phyloP scores from a whole-genome alignment of 208 protist species.

The Leishmania gerbilli region DNA sequence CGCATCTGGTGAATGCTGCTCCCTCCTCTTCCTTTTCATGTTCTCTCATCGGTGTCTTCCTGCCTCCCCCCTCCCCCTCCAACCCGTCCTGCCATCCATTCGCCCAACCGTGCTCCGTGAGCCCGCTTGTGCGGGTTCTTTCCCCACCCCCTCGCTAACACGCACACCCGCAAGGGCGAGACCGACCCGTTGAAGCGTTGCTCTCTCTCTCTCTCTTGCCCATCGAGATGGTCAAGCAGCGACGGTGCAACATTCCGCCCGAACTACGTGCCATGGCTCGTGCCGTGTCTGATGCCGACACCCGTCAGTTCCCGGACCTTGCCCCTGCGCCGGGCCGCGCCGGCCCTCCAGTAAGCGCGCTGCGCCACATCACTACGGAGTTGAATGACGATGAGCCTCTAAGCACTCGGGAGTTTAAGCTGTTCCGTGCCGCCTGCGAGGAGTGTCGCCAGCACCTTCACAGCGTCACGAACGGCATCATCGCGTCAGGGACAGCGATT shows the following conservation, averaged over 20 bases:
- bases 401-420: constrained; percentile 43
- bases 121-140: not conserved
- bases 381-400: constrained; percentile 63
- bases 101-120: not conserved
- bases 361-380: constrained; percentile 58
- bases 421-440: constrained; percentile 65
- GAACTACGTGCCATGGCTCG: constrained; percentile 74
- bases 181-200: not conserved
- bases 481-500: constrained; percentile 45
- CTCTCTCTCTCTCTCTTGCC: not conserved
- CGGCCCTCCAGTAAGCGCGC: constrained; percentile 36
- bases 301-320: constrained; percentile 64
- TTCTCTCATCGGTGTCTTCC: not conserved
- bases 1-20: not conserved
- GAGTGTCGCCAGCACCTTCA: constrained; percentile 69
- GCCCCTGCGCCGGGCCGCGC: constrained; percentile 24
- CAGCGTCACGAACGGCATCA: constrained; percentile 47
- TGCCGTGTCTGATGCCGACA: constrained; percentile 58
- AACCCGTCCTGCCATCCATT: not conserved
- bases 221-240: constrained; percentile 21
- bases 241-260: constrained; percentile 43
- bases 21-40: not conserved
- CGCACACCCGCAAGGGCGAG: not conserved
- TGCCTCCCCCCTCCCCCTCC: not conserved
- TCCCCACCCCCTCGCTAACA: not conserved